Base-by-base conservation (phyloP, 805 yeast genomes). In the Candida qinlingensis region DNA sequence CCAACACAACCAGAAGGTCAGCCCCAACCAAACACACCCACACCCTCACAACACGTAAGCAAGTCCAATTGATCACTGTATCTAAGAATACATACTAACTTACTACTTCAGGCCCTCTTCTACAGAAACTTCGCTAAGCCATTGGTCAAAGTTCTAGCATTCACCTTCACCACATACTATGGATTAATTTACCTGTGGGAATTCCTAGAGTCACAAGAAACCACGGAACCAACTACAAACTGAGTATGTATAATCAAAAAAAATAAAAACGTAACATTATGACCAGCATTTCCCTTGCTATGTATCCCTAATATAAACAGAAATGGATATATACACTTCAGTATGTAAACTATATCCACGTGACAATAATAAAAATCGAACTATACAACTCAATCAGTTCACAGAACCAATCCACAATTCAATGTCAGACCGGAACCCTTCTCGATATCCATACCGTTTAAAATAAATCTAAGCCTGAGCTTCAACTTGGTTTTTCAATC, bases 61-160 rank as follows among this genome's bases (percentile, higher is more conserved):
- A 25, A 19, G 19, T 19, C 19, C 19, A 19, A 19, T 19, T 19
- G 19, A 19, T 19, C 19, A 19, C 19, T 19, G 19, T 19, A 19
- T 19, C 19, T 19, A 19, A 19, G 19, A 19, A 19, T 19, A 19
- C 19, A 19, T 19, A 19, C 19, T 19, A 19, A 19, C 19, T 19
- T 19, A 19, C 19, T 19, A 19, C 19, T 19, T 19, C 11, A 36
- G 64, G 56, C 62, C 11, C 60, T 58, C 12, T 74, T 79, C 57
- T 79, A 79, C 55, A 66, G 71, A 50, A 71, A 70, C 36, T 72
- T 75, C 54, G 76, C 73, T 1, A 64, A 58, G 27, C 82, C 83
- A 1, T 66, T 74, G 41, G 48, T 70, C 5, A 78, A 75, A 51
- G 71, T 76, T 13, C 60, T 77, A 34, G 64, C 64, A 0, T 47